Conservation (phyloP, 371 early-diverging fungal species). For the Mucor mucedo region DNA sequence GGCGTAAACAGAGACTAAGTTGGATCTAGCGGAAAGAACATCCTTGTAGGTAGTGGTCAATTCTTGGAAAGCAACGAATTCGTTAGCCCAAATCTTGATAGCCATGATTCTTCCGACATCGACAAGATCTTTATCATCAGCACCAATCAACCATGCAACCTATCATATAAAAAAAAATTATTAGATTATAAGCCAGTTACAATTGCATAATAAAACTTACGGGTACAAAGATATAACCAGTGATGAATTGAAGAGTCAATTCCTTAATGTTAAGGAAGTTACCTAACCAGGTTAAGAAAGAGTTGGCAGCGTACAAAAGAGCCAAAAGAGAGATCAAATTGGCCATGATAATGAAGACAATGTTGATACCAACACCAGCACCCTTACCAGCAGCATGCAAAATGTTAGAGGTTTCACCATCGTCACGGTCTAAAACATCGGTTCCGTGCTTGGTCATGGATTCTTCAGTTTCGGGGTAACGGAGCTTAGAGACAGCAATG, state of each 20-base stretch:
- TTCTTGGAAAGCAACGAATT: slow-evolving; percentile 78
- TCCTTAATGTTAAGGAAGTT: slow-evolving; percentile 69
- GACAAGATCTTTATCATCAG: slow-evolving; percentile 58
- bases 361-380: slow-evolving; percentile 82
- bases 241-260: slow-evolving; percentile 71
- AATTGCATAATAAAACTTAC: slow-evolving; percentile 43
- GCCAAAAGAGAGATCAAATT: slow-evolving; percentile 64
- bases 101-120: slow-evolving; percentile 75
- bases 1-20: slow-evolving; percentile 67
- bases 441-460: slow-evolving; percentile 72
- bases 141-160: slow-evolving; percentile 81
- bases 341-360: slow-evolving; percentile 77
- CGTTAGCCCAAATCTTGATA: slow-evolving; percentile 84
- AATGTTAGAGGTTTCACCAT: slow-evolving; percentile 69
- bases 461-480: slow-evolving; percentile 84
- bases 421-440: slow-evolving; percentile 22
- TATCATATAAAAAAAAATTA: slow-evolving; percentile 3
- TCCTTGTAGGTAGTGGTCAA: slow-evolving; percentile 35
- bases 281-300: slow-evolving; percentile 78
- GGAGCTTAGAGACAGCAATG: slow-evolving; percentile 83
- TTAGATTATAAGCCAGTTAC: neutral
- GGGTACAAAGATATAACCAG: slow-evolving; percentile 80
- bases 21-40: slow-evolving; percentile 44
- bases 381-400: slow-evolving; percentile 89
- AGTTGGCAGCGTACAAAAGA: slow-evolving; percentile 71